Evolutionary conservation across 2,329 filamentous ascomycete genomes (phyloP), one percentile per base, ranked within the genome.

Genomic region (Claviceps maximensis): DNA sequence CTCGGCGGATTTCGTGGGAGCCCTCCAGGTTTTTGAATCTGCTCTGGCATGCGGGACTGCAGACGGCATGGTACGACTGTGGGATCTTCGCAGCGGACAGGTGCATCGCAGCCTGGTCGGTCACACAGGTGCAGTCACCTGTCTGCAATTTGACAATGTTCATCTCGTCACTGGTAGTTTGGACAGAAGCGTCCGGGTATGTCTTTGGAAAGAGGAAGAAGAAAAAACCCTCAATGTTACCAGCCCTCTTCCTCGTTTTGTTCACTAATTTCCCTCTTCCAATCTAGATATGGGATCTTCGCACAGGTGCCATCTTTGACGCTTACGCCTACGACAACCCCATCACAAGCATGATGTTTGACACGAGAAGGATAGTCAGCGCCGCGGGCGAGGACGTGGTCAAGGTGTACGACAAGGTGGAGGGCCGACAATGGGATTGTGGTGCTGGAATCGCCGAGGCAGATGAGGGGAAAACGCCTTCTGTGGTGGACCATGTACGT

Each of bases 361-460:
- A 98, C 69, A 73, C 81, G 15, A 83, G 90, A 51, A 82, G 90
- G 50, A 98, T 98, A 59, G 89, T 93, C 36, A 82, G 86, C 51
- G 91, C 93, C 2, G 89, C 89, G 0, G 87, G 90, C 44, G 93
- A 97, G 68, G 84, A 89, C 62, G 89, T 97, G 25, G 90, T 93
- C 61, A 98, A 98, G 72, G 86, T 98, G 55, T 98, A 97, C 71
- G 93, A 98, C 72, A 97, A 97, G 76, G 84, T 89, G 3, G 93
- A 98, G 65, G 89, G 89, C 42, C 77, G 88, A 56, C 93, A 97
- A 69, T 98, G 93, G 93, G 89, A 95, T 67, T 96, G 90, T 69
- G 93, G 93, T 51, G 84, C 89, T 2, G 91, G 90, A 38, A 81
- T 86, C 48, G 77, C 76, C 3, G 83, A 83, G 55, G 80, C 82